These are phyloP conservation scores for Aspergillus aculeatinus DNA, from an alignment of 2,329 filamentous ascomycete genomes.

Conservation along the genomic window DNA sequence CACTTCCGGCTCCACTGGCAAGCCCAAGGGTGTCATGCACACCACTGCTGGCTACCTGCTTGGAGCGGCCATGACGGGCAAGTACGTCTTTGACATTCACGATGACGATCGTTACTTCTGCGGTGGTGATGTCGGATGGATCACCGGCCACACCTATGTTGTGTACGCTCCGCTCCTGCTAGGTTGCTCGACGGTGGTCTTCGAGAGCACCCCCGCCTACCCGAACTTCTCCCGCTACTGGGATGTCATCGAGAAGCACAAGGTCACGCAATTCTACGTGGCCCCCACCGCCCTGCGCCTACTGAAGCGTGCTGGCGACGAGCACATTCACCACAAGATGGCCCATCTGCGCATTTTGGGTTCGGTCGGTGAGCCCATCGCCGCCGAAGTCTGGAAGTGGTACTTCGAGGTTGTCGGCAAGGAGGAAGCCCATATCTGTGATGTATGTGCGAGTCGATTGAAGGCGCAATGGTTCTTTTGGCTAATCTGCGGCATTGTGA, in stretches of 20 bases:
- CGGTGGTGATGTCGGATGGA: constrained; percentile 97
- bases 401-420: constrained; percentile 95
- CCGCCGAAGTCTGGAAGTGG: constrained; percentile 99
- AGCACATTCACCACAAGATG: constrained; percentile 89
- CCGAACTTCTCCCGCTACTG: constrained; percentile 98
- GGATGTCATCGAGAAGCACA: constrained; percentile 95
- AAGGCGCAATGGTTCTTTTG: no score
- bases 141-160: constrained; percentile 97
- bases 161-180: constrained; percentile 93
- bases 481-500: neutral
- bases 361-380: constrained; percentile 95
- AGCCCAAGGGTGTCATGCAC: constrained; percentile 99
- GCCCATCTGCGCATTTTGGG: constrained; percentile 84
- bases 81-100: constrained; percentile 99
- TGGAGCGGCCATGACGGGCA: constrained; percentile 88
- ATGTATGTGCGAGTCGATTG: constrained; percentile 63
- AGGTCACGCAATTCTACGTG: constrained; percentile 97
- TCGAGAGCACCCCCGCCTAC: constrained; percentile 96
- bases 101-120: constrained; percentile 94
- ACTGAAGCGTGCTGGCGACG: constrained; percentile 90
- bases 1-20: constrained; percentile 95
- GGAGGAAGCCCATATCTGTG: constrained; percentile 87
- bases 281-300: constrained; percentile 90
- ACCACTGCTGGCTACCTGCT: constrained; percentile 94
- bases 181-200: constrained; percentile 91